Conservation (phyloP, 805 yeast species). For the Kodamaea neixiangensis region DNA sequence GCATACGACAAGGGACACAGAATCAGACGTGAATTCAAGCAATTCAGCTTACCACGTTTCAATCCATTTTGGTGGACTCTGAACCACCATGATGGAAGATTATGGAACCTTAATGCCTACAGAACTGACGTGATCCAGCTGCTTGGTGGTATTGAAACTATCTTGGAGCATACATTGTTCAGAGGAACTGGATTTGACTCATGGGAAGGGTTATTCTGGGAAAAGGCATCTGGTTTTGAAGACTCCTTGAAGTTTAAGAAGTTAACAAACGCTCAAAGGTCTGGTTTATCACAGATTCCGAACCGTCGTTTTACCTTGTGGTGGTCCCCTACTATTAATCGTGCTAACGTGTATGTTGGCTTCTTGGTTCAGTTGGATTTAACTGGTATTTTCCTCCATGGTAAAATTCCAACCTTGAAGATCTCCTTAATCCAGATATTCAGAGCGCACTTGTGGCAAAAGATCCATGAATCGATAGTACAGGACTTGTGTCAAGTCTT, state of each 20-base stretch:
- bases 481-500: conserved; percentile 91
- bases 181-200: conserved; percentile 97
- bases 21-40: conserved; percentile 74
- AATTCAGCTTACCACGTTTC: conserved; percentile 65
- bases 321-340: conserved; percentile 99
- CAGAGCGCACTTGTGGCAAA: conserved; percentile 98
- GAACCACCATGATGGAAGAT: conserved; percentile 88
- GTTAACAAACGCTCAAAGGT: conserved; percentile 94
- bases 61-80: conserved; percentile 98
- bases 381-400: conserved; percentile 96
- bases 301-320: conserved; percentile 95
- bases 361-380: conserved; percentile 93
- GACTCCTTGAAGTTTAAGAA: conserved; percentile 94
- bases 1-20: conserved; percentile 96
- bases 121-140: conserved; percentile 97
- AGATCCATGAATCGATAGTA: conserved; percentile 93
- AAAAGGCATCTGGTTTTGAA: conserved; percentile 95
- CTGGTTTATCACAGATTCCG: conserved; percentile 96
- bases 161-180: conserved; percentile 90
- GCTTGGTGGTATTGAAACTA: conserved; percentile 95
- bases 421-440: conserved; percentile 94
- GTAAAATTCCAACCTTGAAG: conserved; percentile 95
- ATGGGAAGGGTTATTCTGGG: conserved; percentile 99
- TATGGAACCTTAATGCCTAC: conserved; percentile 92
- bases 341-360: conserved; percentile 98